Evolutionary conservation across 208 protist species (phyloP).

Genomic region (Leishmania braziliensis): DNA sequence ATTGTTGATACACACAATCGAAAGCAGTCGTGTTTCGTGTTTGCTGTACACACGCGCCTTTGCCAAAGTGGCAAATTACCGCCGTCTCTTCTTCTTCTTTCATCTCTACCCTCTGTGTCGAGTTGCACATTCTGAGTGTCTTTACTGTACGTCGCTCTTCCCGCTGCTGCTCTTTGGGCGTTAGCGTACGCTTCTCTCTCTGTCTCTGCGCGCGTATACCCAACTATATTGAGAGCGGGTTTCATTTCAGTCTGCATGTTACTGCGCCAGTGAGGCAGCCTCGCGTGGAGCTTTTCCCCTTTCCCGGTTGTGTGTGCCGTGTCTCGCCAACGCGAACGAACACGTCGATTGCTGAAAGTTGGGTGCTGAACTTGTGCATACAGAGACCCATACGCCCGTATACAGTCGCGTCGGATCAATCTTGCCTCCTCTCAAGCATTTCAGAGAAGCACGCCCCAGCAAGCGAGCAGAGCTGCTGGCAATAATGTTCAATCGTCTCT

Average conservation of each 20-base stretch:
- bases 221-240: not conserved
- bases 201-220: not conserved
- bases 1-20: not conserved
- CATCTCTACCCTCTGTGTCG: not conserved
- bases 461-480: slow-evolving; percentile 4
- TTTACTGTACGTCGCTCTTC: not conserved
- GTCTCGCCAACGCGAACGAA: not conserved
- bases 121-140: not conserved
- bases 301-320: not conserved
- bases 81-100: not conserved
- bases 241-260: not conserved
- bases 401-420: not conserved
- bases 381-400: not conserved
- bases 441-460: not conserved
- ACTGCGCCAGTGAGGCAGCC: not conserved
- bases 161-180: not conserved
- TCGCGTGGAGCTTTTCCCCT: not conserved
- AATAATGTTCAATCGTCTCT: slow-evolving; percentile 77
- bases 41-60: not conserved
- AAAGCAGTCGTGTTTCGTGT: not conserved
- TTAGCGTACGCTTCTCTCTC: not conserved
- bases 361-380: not conserved
- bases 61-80: not conserved
- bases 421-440: not conserved
- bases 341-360: not conserved